phyloP scores from a whole-genome alignment of 306 rosid genomes.

The Quillaja saponaria region DNA sequence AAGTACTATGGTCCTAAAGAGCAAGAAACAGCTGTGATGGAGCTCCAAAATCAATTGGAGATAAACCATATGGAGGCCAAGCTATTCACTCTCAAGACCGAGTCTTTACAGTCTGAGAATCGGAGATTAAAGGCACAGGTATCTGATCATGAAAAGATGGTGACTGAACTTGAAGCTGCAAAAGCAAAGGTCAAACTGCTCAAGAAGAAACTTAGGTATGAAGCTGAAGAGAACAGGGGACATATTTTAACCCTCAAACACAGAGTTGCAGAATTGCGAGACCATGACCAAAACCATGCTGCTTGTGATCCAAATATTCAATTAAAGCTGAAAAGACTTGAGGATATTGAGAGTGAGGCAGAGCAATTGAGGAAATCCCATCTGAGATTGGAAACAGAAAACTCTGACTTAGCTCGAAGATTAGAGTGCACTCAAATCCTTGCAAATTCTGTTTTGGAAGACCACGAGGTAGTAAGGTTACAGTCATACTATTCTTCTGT shows the following conservation, averaged over 20 bases:
- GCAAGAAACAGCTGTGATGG: conserved; percentile 78
- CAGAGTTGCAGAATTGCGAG: conserved; percentile 64
- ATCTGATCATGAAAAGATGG: conserved; percentile 49
- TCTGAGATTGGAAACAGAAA: conserved; percentile 57
- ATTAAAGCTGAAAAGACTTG: conserved; percentile 46
- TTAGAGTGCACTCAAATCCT: conserved; percentile 81
- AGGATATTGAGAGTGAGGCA: conserved; percentile 56
- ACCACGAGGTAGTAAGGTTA: conserved; percentile 52
- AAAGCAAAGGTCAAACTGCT: conserved; percentile 59
- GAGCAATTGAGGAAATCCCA: conserved; percentile 58
- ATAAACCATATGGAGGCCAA: conserved; percentile 73
- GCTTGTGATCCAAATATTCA: conserved; percentile 38
- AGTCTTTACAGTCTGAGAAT: conserved; percentile 70
- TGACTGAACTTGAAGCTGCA: conserved; percentile 70
- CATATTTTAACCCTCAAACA: conserved; percentile 61
- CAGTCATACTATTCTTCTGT: conserved; percentile 8
- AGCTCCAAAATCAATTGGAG: conserved; percentile 77
- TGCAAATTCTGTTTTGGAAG: conserved; percentile 73
- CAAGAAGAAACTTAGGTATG: conserved; percentile 68
- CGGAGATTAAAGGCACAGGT: conserved; percentile 54
- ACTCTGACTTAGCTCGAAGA: conserved; percentile 61
- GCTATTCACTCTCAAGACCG: conserved; percentile 73
- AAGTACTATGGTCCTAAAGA: conserved; percentile 86
- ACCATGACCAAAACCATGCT: conserved; percentile 46
- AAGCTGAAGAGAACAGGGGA: conserved; percentile 74